Conservation (phyloP, 2,329 filamentous ascomycete species). For the Aspergillus oerlinghausenensis region DNA sequence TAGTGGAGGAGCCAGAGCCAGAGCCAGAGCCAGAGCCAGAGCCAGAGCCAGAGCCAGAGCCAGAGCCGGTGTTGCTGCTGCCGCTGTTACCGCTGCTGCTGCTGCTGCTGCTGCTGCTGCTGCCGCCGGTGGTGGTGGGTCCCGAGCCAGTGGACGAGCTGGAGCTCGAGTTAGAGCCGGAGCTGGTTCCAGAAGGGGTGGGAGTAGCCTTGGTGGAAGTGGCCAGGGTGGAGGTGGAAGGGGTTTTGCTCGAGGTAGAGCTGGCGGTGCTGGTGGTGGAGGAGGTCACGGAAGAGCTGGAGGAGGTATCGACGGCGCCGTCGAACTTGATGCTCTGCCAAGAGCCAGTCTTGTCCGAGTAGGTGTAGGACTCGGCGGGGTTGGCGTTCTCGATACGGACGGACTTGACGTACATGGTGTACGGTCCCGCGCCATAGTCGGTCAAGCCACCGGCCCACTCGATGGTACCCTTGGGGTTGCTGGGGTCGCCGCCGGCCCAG, state of each 20-base stretch:
- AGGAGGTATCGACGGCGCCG: conserved; percentile 9
- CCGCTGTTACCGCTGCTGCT: neutral
- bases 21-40: conserved; percentile 1
- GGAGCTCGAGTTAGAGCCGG: conserved; percentile 11
- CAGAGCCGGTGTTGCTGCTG: neutral
- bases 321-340: conserved; percentile 59
- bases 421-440: conserved; percentile 63
- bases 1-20: conserved; percentile 8
- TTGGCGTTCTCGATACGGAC: conserved; percentile 53
- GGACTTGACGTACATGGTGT: conserved; percentile 68
- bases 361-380: conserved; percentile 61
- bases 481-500: conserved; percentile 60
- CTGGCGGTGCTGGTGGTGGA: conserved; percentile 10
- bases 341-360: conserved; percentile 56
- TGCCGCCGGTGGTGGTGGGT: conserved; percentile 4
- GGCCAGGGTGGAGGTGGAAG: conserved; percentile 7
- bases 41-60: neutral
- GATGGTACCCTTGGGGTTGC: conserved; percentile 47
- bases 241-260: conserved; percentile 5
- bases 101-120: neutral
- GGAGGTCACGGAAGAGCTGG: conserved; percentile 2
- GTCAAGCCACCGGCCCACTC: conserved; percentile 68
- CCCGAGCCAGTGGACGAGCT: conserved; percentile 10
- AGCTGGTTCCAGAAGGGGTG: conserved; percentile 3
- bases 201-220: conserved; percentile 10